Base-by-base conservation (phyloP, 2,329 filamentous ascomycete species). In the Colletotrichum orbiculare region DNA sequence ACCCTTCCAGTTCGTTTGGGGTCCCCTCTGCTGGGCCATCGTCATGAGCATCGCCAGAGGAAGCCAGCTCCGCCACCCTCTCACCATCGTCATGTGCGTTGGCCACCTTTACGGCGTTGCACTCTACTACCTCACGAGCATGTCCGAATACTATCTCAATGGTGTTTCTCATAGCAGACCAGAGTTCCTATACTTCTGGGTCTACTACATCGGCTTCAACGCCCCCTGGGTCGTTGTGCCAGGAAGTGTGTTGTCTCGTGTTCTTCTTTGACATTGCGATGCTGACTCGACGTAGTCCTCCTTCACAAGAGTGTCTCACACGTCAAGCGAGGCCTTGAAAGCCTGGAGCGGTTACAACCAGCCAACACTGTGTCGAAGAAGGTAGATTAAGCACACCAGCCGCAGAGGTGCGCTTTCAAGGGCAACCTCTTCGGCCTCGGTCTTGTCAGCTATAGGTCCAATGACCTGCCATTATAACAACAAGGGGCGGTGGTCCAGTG, bases 171-270 rank as follows among this genome's bases (percentile, higher is more conserved):
- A 87, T 70, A 87, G 84, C 69, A 81, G 88, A 33, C 87, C 87
- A 1, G 88, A 90, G 74, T 76, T 79, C 25, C 72, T 85, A 37
- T 90, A 90, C 69, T 88, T 85, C 70, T 90, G 87, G 87, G 77
- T 86, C 15, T 90, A 90, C 69, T 90, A 87, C 66, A 77, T 86
- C 6, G 84, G 83, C 2, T 84, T 89, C 73, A 90, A 90, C 70
- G 72, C 82, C 13, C 85, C 87, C 0, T 90, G 88, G 88, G 83
- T 80, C 1, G 69, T 88, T 1, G 80, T 89, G 33, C 88, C 88
- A 6, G 69, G 78, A 2, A 71, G 86, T 88, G 70, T 77, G 85
- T 82, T 4, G 2, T 5, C 37, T 8, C 15, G 10, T 2, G 8
- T 41, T 8, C 0, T n/a, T 41, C 10, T 6, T 6, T 11, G 3